Percentiles rank a stretch among this genome's conserved stretches.
Evolutionary conservation across 1,284 basidiomycete species (phyloP).

Genomic region (Coriolopsis trogii): DNA sequence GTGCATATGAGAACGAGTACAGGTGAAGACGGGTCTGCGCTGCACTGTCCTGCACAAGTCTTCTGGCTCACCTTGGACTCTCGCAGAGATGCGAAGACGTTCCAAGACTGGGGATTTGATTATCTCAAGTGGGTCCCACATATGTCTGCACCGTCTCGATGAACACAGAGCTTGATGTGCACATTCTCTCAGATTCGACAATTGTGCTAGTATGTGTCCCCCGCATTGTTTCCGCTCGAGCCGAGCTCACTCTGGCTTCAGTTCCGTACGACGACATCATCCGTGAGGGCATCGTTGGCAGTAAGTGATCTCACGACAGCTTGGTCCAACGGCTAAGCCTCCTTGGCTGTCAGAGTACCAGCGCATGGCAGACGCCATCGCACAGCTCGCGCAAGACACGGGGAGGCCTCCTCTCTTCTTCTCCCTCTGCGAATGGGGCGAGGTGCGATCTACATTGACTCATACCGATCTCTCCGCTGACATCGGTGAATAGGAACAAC

Average conservation of each 20-base stretch:
- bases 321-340: neutral
- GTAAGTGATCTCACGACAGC: conserved; percentile 35
- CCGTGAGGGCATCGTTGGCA: conserved; percentile 49
- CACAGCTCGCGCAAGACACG: conserved; percentile 40
- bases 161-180: no score
- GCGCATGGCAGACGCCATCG: conserved; percentile 51
- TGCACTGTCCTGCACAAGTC: neutral
- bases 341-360: conserved; percentile 45
- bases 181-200: conserved; percentile 43
- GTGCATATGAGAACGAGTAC: conserved; percentile 52
- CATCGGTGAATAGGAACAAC: conserved; percentile 34
- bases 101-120: conserved; percentile 56
- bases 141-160: no score
- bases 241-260: conserved; percentile 20
- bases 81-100: conserved; percentile 42
- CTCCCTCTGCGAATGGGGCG: conserved; percentile 56
- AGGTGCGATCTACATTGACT: conserved; percentile 35
- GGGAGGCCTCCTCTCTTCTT: conserved; percentile 48
- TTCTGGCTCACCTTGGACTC: neutral
- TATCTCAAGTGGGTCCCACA: conserved; percentile 45
- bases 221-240: neutral
- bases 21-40: conserved; percentile 21
- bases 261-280: conserved; percentile 52
- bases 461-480: no score
- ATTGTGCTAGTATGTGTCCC: conserved; percentile 45